Percentiles rank a stretch among this genome's conserved stretches.
Conservation (phyloP, 1,284 basidiomycete species). For the Filobasidium uniguttulatum region DNA sequence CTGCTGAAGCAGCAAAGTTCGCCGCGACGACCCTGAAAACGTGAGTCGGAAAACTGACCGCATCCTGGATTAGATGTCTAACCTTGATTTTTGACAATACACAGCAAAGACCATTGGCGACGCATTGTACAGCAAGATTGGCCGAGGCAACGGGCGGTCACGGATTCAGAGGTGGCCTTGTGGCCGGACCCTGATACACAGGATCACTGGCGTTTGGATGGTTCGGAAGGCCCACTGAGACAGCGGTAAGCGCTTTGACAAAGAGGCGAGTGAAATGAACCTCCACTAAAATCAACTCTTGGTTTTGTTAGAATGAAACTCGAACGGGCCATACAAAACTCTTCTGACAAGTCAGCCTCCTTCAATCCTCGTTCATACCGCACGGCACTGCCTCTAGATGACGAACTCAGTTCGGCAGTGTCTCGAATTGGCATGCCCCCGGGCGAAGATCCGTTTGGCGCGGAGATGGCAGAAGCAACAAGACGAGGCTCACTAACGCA, state of each 20-base stretch:
- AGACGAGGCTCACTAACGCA: too few species aligned
- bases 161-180: slow-evolving; percentile 52
- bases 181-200: slow-evolving; percentile 50
- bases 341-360: slow-evolving; percentile 7
- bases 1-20: slow-evolving; percentile 23
- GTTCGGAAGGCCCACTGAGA: slow-evolving; percentile 74
- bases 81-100: background rate
- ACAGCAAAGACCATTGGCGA: slow-evolving; percentile 34
- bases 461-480: slow-evolving; percentile 51
- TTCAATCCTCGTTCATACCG: slow-evolving; percentile 29
- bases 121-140: slow-evolving; percentile 32
- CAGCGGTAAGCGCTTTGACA: slow-evolving; percentile 45
- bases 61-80: background rate
- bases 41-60: slow-evolving; percentile 15
- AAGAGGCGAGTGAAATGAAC: slow-evolving; percentile 12
- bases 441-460: slow-evolving; percentile 65
- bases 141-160: slow-evolving; percentile 27
- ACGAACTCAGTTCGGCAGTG: slow-evolving; percentile 47
- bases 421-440: slow-evolving; percentile 55
- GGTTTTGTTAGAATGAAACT: slow-evolving; percentile 49
- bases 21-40: slow-evolving; percentile 29
- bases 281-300: background rate
- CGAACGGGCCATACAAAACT: slow-evolving; percentile 36
- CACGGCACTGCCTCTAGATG: slow-evolving; percentile 47
- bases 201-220: slow-evolving; percentile 61